Percentiles rank a stretch among this genome's conserved stretches.
Evolutionary conservation across 2,329 filamentous ascomycete species (phyloP).

Genomic region (Setomelanomma holmii): DNA sequence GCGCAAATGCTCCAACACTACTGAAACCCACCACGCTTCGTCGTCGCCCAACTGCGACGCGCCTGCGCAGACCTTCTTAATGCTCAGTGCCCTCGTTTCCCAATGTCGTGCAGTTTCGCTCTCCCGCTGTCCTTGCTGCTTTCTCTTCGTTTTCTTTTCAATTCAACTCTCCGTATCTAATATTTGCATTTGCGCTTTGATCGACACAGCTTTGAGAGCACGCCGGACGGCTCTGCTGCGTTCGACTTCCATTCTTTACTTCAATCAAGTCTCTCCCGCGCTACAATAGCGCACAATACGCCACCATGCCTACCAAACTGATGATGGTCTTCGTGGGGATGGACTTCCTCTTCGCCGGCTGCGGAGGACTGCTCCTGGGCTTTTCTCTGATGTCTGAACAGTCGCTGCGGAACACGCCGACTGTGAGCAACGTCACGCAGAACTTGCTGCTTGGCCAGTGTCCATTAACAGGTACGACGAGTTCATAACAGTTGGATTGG

Average conservation of each 20-base stretch:
- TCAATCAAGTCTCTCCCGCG: too few relatives aligned
- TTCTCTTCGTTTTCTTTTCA: constrained; percentile 35
- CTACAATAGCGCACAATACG: constrained; percentile 25
- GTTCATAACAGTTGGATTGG: not conserved
- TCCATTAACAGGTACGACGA: constrained; percentile 60
- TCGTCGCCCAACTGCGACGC: constrained; percentile 38
- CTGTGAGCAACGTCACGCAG: constrained; percentile 57
- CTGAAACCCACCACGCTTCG: constrained; percentile 46
- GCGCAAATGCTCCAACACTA: constrained; percentile 37
- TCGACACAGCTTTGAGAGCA: constrained; percentile 44
- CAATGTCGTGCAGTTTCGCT: constrained; percentile 32
- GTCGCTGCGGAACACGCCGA: constrained; percentile 51
- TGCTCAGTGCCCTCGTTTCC: constrained; percentile 37
- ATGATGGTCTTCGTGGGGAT: constrained; percentile 59
- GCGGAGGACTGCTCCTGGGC: constrained; percentile 60
- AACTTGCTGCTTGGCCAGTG: constrained; percentile 61
- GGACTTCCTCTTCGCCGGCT: constrained; percentile 61
- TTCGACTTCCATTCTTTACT: constrained; percentile 43
- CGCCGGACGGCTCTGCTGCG: constrained; percentile 48
- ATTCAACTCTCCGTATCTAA: constrained; percentile 41
- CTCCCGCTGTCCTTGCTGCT: constrained; percentile 30
- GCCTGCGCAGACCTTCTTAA: constrained; percentile 42
- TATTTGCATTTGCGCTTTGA: constrained; percentile 28
- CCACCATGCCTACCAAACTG: constrained; percentile 60
- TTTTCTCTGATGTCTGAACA: constrained; percentile 60